Conservation (phyloP, 805 yeast genomes). For the Ogataea zsoltii region DNA sequence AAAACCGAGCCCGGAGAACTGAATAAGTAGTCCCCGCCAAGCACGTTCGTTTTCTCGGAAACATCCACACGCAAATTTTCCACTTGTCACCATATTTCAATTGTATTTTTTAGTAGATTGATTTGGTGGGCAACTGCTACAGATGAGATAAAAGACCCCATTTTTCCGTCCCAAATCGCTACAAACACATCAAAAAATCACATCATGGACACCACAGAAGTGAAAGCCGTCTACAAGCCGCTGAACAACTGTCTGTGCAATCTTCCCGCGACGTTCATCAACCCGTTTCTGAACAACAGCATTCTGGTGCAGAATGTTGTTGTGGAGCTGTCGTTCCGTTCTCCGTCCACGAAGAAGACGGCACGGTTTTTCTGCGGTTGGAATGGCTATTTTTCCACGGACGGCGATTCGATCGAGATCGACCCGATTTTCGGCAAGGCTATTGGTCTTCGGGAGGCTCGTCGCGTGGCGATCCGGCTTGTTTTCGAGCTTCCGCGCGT, state of each 20-base stretch:
- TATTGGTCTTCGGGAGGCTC: constrained; percentile 46
- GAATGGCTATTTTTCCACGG: constrained; percentile 31
- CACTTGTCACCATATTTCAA: too few species aligned
- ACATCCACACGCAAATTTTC: too few species aligned
- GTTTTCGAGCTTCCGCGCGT: constrained; percentile 54
- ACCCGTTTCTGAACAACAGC: constrained; percentile 39
- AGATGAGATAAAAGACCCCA: too few species aligned
- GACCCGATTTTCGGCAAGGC: constrained; percentile 67
- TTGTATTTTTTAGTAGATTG: too few species aligned
- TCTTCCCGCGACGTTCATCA: constrained; percentile 38
- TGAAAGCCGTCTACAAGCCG: constrained; percentile 24
- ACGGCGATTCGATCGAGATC: constrained; percentile 45
- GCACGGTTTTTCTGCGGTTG: constrained; percentile 29
- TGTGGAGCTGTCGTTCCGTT: constrained; percentile 30
- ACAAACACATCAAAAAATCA: too few species aligned
- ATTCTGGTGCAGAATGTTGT: constrained; percentile 42
- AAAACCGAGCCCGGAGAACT: too few species aligned
- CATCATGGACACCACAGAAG: constrained; percentile 25
- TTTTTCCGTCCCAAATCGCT: too few species aligned
- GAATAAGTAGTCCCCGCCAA: too few species aligned
- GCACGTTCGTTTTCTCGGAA: too few species aligned
- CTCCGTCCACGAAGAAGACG: constrained; percentile 15
- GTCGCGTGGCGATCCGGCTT: constrained; percentile 43
- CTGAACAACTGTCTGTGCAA: constrained; percentile 36
- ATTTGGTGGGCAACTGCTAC: too few species aligned